Evolutionary conservation across 768 basidiomycete genomes (phyloP), one percentile per base, ranked within the genome.

Genomic region (Pulveroboletus sp.): DNA sequence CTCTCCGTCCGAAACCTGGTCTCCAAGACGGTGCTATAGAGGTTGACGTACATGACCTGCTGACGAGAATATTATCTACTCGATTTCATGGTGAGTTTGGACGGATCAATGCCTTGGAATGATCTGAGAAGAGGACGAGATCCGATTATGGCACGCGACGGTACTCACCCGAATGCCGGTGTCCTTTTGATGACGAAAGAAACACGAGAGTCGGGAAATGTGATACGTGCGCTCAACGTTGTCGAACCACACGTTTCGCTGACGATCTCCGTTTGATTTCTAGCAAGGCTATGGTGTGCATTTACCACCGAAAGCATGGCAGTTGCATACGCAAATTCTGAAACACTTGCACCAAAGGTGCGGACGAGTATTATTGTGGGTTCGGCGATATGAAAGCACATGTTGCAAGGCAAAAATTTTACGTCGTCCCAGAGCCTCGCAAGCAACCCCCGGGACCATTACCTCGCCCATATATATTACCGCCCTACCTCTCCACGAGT

Each of bases 261-360:
- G 38, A 41, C 2, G 14, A 40, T 34, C 17, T 40, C 25, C 51
- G 10, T 35, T 23, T 6, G 27, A 40, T 29, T 9, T 39, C 23
- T 38, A 87, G 88, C 77, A 25, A 80, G 86, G 29, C 66, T 90
- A 32, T 91, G 87, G 86, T 90, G 89, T 60, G 87, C 81, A 34
- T 92, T 91, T 67, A 91, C 90, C 7, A 84, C 90, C 21, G 73
- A 80, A 17, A 87, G 85, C 62, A 90, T 92, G 87, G 86, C 89
- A 0, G 72, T 91, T 45, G 87, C 78, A 25, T 89, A 84, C 57
- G 79, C 78, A 16, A 81, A 84, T 16, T 74, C 80, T 29, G 50
- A 46, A 33, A 67, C 74, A 45, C 72, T 74, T 16, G 78, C 73
- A 55, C 80, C 84, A 21, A 83, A 81, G 75, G 90, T 85, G 65